Evolutionary conservation across 2,329 filamentous ascomycete genomes (phyloP).

Genomic region (Cordyceps fumosorosea): DNA sequence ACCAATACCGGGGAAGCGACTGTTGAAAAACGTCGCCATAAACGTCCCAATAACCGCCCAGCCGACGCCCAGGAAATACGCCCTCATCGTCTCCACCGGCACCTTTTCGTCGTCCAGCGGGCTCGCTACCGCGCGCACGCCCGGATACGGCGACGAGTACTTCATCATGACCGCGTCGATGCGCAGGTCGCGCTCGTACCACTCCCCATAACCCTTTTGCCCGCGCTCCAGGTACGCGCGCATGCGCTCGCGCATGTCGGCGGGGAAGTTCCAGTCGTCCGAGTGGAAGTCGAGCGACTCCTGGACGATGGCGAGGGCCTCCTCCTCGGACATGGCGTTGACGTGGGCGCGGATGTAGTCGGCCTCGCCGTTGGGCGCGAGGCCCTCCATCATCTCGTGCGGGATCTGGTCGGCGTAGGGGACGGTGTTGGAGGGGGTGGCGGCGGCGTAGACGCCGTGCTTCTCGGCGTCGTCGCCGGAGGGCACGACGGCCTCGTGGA

Average conservation of each 20-base stretch:
- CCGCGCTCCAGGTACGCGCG: constrained; percentile 31
- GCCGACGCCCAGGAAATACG: constrained; percentile 35
- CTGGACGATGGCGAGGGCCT: constrained; percentile 32
- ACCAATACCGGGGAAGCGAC: constrained; percentile 32
- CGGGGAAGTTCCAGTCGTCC: constrained; percentile 40
- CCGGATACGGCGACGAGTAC: constrained; percentile 37
- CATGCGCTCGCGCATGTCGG: constrained; percentile 37
- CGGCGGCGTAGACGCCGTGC: neutral
- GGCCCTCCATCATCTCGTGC: constrained; percentile 31
- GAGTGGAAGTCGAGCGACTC: constrained; percentile 33
- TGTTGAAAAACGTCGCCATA: constrained; percentile 35
- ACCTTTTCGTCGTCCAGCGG: constrained; percentile 28
- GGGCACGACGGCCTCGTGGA: constrained; percentile 6
- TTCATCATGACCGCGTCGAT: constrained; percentile 34
- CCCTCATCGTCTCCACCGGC: constrained; percentile 35
- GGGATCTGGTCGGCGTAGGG: constrained; percentile 31
- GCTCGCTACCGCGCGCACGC: constrained; percentile 34
- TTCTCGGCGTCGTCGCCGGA: constrained; percentile 4
- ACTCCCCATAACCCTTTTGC: constrained; percentile 32
- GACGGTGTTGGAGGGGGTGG: neutral
- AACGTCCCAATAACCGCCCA: constrained; percentile 34
- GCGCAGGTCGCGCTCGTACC: constrained; percentile 34
- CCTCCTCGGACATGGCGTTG: constrained; percentile 36
- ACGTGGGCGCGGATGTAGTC: constrained; percentile 36
- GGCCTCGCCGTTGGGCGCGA: constrained; percentile 37